phyloP scores from a whole-genome alignment of 1,284 basidiomycete genomes.

The Amylostereum chailletii region DNA sequence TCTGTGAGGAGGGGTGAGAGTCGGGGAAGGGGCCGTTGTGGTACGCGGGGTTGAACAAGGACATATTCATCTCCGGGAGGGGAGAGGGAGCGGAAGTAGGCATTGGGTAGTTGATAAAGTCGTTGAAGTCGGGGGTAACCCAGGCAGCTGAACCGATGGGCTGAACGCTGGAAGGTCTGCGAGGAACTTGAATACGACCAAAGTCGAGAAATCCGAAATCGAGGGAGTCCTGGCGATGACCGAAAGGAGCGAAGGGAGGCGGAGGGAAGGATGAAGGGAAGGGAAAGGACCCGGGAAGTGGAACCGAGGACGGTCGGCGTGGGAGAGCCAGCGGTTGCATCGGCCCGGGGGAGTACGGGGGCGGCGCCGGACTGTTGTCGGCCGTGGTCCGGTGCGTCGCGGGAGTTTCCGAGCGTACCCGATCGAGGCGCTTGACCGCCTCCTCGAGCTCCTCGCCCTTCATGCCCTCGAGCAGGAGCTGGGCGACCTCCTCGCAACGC shows the following conservation, averaged over 20 bases:
- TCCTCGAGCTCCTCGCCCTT: slow-evolving; percentile 48
- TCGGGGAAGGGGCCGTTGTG: slow-evolving; percentile 24
- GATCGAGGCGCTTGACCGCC: slow-evolving; percentile 51
- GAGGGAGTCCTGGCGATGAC: slow-evolving; percentile 14
- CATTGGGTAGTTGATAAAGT: neutral
- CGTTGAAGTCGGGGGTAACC: slow-evolving; percentile 20
- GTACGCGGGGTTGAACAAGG: slow-evolving; percentile 41
- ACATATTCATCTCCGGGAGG: slow-evolving; percentile 42
- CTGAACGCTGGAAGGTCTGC: slow-evolving; percentile 33
- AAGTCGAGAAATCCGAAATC: slow-evolving; percentile 27
- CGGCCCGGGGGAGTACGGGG: slow-evolving; percentile 7
- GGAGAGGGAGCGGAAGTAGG: slow-evolving; percentile 28
- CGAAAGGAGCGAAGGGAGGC: slow-evolving; percentile 22
- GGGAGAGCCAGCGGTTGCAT: slow-evolving; percentile 10
- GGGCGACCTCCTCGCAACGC: slow-evolving; percentile 38
- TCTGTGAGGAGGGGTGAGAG: slow-evolving; percentile 12
- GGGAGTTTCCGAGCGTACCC: slow-evolving; percentile 17
- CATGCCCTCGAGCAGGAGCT: slow-evolving; percentile 50
- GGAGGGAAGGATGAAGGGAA: slow-evolving; percentile 32
- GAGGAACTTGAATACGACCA: slow-evolving; percentile 26
- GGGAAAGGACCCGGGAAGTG: slow-evolving; percentile 39
- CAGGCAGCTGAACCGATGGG: slow-evolving; percentile 10
- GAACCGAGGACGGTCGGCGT: slow-evolving; percentile 59
- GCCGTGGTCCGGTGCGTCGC: neutral
- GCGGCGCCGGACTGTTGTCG: slow-evolving; percentile 11